phyloP scores from a whole-genome alignment of 2,329 filamentous ascomycete species.

The Verticillium albo-atrum region DNA sequence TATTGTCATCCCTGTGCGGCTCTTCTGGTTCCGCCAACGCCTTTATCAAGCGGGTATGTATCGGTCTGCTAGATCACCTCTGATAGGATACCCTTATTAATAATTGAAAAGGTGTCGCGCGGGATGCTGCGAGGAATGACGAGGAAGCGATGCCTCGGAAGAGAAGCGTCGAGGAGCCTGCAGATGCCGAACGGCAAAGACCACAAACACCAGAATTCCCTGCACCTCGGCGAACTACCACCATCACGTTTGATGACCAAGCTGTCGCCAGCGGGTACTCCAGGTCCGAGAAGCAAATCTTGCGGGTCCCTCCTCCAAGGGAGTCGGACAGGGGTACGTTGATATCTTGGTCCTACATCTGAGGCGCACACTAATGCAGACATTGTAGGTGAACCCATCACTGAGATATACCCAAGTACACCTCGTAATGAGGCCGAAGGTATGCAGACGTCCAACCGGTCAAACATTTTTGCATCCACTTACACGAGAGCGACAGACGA shows the following conservation, averaged over 20 bases:
- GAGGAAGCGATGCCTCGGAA: not conserved
- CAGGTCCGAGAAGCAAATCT: not conserved
- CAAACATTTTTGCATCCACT: not conserved
- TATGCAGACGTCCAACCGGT: no score
- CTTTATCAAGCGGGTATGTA: slow-evolving; percentile 30
- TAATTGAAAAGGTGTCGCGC: not conserved
- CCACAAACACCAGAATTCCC: not conserved
- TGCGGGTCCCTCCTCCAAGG: slow-evolving; percentile 3
- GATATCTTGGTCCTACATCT: not conserved
- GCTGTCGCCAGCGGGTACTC: not conserved
- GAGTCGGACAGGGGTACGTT: slow-evolving; percentile 3
- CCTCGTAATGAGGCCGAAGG: not conserved
- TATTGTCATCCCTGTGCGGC: slow-evolving; percentile 39
- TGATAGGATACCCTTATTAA: not conserved
- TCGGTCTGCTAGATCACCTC: not conserved
- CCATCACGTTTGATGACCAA: not conserved
- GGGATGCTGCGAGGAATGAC: not conserved
- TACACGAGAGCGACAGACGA: not conserved
- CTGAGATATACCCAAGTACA: not conserved
- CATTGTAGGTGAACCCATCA: not conserved
- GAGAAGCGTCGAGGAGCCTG: not conserved
- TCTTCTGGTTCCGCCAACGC: slow-evolving; percentile 38
- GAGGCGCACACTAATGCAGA: not conserved
- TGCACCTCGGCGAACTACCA: not conserved
- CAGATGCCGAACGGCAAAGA: not conserved